These are phyloP conservation scores for Cicer chorassanicum DNA, from an alignment of 306 rosid species.

Conservation along the genomic window DNA sequence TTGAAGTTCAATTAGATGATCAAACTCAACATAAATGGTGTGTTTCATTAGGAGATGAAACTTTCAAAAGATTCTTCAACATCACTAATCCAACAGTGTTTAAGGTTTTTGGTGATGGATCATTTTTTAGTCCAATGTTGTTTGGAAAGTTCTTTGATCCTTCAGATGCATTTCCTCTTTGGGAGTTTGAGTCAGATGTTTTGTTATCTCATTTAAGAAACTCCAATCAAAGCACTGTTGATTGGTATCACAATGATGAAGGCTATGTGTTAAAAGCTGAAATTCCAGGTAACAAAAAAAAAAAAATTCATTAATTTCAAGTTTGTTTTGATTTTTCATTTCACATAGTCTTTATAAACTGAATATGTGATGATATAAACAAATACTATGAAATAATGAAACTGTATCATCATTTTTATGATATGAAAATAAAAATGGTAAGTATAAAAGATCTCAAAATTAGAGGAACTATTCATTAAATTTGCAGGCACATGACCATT, in stretches of 20 bases:
- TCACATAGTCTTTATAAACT: slow-evolving; percentile 10
- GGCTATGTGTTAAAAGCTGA: slow-evolving; percentile 80
- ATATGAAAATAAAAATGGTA: too few relatives aligned
- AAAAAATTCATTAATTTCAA: background rate
- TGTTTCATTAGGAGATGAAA: slow-evolving; percentile 75
- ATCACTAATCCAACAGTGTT: slow-evolving; percentile 59
- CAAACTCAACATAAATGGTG: slow-evolving; percentile 79
- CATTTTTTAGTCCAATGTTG: slow-evolving; percentile 89
- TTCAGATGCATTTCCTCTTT: slow-evolving; percentile 93
- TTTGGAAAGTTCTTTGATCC: slow-evolving; percentile 96
- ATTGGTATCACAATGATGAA: slow-evolving; percentile 77
- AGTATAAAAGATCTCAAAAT: too few relatives aligned
- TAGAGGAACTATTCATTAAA: too few relatives aligned
- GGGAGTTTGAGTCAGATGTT: slow-evolving; percentile 89
- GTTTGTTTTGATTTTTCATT: background rate
- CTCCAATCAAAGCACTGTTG: slow-evolving; percentile 63
- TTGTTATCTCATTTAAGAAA: slow-evolving; percentile 67
- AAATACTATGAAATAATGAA: too few relatives aligned
- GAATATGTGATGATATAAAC: slow-evolving; percentile 28
- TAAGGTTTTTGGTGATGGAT: slow-evolving; percentile 79
- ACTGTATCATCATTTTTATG: too few relatives aligned
- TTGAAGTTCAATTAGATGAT: slow-evolving; percentile 75
- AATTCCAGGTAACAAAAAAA: slow-evolving; percentile 62
- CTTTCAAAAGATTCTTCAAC: slow-evolving; percentile 65
- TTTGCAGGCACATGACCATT: too few relatives aligned